Base-by-base conservation (phyloP, 768 basidiomycete genomes). In the Kwoniella sp. region DNA sequence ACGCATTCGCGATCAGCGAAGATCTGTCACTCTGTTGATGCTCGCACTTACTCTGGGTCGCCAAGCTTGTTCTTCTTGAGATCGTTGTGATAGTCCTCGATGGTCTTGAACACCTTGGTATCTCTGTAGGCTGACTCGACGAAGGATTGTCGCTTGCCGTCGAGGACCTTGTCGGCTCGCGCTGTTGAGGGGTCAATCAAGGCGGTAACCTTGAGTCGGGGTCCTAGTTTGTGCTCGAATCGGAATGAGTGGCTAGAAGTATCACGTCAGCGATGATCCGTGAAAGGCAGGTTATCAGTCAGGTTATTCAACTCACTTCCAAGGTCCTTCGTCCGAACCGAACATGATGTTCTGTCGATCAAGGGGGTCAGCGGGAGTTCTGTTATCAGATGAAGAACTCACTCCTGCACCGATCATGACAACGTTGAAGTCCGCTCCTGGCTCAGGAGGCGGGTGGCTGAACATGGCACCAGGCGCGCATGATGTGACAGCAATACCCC, bases 151-250 rank as follows among this genome's bases (percentile, higher is more conserved):
- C 88, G 83, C 79, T 96, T 96, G 78, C 88, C 86, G 1, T 71
- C 70, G 71, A 85, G 80, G 56, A 99, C 83, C 28, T 86, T 85
- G 20, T 83, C 78, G 19, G 90, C 88, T 56, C 89, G 88, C 36
- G 88, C 85, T 51, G 83, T 79, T 22, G 83, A 84, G 17, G 93
- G 93, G 74, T 99, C 93, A 69, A 99, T 85, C 52, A 99, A 79
- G 22, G 89, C 93, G 57, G 92, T 83, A 50, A 99, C 89, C 74
- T 93, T 96, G 75, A 98, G 87, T 60, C 93, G 88, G 19, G 84
- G 85, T 40, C 93, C 93, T 55, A 98, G 86, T 79, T 98, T 92
- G 76, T 89, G 75, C 58, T 78, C 77, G 59, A 78, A 73, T 56
- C 77, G 76, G 75, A 77, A 77, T 33, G 77, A 78, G 69, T 78